A percentile compares a stretch with the other conserved stretches of the same genome.
Evolutionary conservation across 2,329 filamentous ascomycete genomes (phyloP).

Genomic region (Fusarium sp.): DNA sequence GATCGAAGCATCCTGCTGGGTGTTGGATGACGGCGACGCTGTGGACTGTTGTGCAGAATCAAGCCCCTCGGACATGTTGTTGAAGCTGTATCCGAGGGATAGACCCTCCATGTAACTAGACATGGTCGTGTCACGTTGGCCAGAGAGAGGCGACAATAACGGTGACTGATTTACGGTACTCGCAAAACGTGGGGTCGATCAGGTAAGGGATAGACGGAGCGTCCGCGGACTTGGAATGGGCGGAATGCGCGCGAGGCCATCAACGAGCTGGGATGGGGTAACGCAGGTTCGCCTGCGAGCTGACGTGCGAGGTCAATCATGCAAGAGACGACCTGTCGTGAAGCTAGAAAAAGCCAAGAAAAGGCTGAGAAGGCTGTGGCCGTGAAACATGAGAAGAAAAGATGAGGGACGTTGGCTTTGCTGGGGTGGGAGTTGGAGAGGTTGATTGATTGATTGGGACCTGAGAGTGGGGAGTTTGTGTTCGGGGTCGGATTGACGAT

Average conservation of each 20-base stretch:
- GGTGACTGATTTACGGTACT: conserved; percentile 15
- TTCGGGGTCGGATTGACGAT: conserved; percentile 32
- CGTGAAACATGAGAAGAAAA: conserved; percentile 42
- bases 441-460: background rate
- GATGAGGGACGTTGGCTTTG: conserved; percentile 18
- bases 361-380: conserved; percentile 38
- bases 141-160: conserved; percentile 5
- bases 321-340: conserved; percentile 24
- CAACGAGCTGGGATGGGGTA: conserved; percentile 22
- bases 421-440: conserved; percentile 7
- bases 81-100: conserved; percentile 47
- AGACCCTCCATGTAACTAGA: conserved; percentile 44
- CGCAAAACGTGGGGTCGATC: conserved; percentile 20
- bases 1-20: conserved; percentile 38
- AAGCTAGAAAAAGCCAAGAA: conserved; percentile 30
- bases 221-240: conserved; percentile 25
- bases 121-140: conserved; percentile 43
- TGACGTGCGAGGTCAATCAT: conserved; percentile 13
- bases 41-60: conserved; percentile 42
- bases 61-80: conserved; percentile 41
- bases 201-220: conserved; percentile 29
- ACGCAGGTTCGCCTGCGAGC: conserved; percentile 15
- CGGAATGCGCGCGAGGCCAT: conserved; percentile 31
- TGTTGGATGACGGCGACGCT: conserved; percentile 46
- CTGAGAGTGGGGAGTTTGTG: conserved; percentile 18